Percentiles rank a stretch among this genome's conserved stretches.
These are phyloP conservation scores for Luzula sylvatica DNA, from an alignment of 176 grass and related monocot species.

Conservation along the genomic window DNA sequence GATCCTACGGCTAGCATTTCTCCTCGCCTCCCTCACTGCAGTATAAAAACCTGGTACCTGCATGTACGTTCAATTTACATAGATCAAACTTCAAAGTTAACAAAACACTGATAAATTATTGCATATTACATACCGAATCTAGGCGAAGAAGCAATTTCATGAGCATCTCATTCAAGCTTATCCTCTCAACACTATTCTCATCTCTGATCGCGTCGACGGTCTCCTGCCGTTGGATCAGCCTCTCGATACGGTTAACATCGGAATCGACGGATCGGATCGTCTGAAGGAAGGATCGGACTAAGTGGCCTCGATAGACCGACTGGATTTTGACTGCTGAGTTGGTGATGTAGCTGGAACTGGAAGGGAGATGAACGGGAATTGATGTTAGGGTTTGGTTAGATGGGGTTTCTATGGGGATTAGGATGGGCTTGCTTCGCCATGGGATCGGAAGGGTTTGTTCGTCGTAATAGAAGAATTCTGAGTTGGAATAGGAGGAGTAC, in stretches of 20 bases:
- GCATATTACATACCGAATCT: conserved; percentile 29
- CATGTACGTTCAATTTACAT: background rate
- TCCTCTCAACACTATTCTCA: conserved; percentile 44
- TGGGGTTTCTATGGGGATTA: conserved; percentile 32
- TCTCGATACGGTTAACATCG: conserved; percentile 50
- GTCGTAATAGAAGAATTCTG: too few relatives aligned
- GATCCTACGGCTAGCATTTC: conserved; percentile 57
- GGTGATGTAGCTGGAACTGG: background rate
- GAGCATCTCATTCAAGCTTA: conserved; percentile 68
- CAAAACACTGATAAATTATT: conserved; percentile 5
- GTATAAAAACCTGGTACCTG: conserved; percentile 61
- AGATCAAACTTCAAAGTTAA: too few relatives aligned
- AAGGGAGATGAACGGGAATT: conserved; percentile 9
- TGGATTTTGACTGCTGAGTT: conserved; percentile 59
- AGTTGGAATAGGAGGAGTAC: too few relatives aligned
- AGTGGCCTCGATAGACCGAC: conserved; percentile 46
- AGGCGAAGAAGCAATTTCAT: conserved; percentile 74
- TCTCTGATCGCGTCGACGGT: conserved; percentile 72
- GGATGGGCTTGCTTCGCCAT: conserved; percentile 25
- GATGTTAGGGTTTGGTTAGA: background rate
- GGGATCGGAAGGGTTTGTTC: too few relatives aligned
- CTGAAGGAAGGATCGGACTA: conserved; percentile 33
- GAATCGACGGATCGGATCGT: conserved; percentile 45
- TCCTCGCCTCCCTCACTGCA: conserved; percentile 55
- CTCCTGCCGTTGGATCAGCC: conserved; percentile 69